Evolutionary conservation across 2,329 filamentous ascomycete genomes (phyloP), one percentile per base, ranked within the genome.

Genomic region (Colletotrichum spinosum): DNA sequence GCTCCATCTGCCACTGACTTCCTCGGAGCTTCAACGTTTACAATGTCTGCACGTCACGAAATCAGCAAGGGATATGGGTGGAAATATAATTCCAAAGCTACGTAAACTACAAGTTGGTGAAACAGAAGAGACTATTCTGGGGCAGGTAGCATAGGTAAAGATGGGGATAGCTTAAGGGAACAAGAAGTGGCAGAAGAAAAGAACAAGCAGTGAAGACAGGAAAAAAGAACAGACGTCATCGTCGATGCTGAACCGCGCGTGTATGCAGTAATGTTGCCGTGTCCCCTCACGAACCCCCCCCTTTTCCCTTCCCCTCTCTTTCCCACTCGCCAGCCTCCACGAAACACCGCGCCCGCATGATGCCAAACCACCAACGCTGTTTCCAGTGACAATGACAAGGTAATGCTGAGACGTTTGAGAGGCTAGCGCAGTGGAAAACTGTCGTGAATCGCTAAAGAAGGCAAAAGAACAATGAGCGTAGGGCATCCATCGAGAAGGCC

Each of bases 231-330:
- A 50, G 51, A 61, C 35, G 34, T 65, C 57, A 55, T 65, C 39
- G 35, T 52, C n/a, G 51, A 62, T 65, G 62, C 41, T 46, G 13
- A 50, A 41, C 62, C 45, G 39, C 35, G 57, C 51, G 39, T 64
- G 55, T 65, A 55, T 60, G 61, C 61, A 39, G 51, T 54, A 34
- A 61, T 49, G 37, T 25, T 25, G 25, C 25, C 25, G 25, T 25
- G 25, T 5, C 25, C 25, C 25, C 25, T 25, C 25, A 25, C 25
- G 25, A 25, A 25, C 48, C 17, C 39, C 35, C 46, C 15, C 37
- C 11, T 37, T 54, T 25, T 33, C 44, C 44, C 25, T 55, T 53
- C 39, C 33, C 44, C 17, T 49, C 25, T 12, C 58, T 49, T 42
- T 7, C 35, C 10, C 39, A 33, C 25, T 41, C 17, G 13, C 12